Base-by-base conservation (phyloP, 2,329 filamentous ascomycete genomes). In the Calonectria fujianensis region DNA sequence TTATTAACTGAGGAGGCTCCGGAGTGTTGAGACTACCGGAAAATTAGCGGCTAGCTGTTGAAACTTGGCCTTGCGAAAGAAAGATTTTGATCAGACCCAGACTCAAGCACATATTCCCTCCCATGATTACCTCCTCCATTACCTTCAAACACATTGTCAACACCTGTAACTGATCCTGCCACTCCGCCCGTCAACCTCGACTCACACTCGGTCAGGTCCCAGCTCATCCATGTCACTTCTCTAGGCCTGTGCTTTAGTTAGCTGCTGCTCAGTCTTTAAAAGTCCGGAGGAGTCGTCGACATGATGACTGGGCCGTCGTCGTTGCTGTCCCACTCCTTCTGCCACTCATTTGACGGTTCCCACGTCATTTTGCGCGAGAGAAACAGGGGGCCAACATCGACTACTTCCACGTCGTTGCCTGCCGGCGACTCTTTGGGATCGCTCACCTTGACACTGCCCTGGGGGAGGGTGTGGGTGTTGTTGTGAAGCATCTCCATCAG, bases 221-320 rank as follows among this genome's bases (percentile, higher is more conserved):
- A 48, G 4, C 10, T 48, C 9, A 10, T 48, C 20, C 45, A 39
- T 39, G n/a, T 39, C 5, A 39, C 35, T 37, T 16, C 24, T 24
- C 39, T 64, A 37, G 52, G 63, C 20, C 35, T 74, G 69, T 18
- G 31, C 39, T 27, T 16, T 13, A 5, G 65, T 74, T 66, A 74
- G 73, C 57, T 18, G 24, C 16, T 20, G 39, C 41, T 45, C 41
- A 29, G 45, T 72, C 64, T 52, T 68, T 52, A 75, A 52, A 75
- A 50, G 59, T 72, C 64, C n/a, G 66, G 37, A 29, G 73, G 73
- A 16, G 73, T 35, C 66, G 48, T 51, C 39, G 29, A 63, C 73
- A 75, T 75, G 29, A 73, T 14, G 59, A 73, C 66, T 52, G 73
- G 73, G 29, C 73, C 73, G 32, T 75, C 73, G 72, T 75, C 73